phyloP scores from a whole-genome alignment of 2,329 filamentous ascomycete genomes.

The Aspergillus felis region DNA sequence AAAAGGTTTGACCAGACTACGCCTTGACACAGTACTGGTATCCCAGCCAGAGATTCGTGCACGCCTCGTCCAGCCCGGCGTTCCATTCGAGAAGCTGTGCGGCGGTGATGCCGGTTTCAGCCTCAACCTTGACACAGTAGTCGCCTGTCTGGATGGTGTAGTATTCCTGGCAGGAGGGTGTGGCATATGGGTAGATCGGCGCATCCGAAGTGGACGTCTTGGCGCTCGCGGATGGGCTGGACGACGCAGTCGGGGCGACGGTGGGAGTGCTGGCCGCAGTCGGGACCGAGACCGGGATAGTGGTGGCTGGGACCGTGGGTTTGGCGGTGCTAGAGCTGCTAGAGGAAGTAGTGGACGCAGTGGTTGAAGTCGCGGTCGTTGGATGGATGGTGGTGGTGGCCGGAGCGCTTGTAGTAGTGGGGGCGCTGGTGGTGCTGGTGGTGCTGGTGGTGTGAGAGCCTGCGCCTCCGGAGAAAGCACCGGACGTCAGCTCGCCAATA shows the following conservation, averaged over 20 bases:
- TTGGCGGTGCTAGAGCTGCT: background rate
- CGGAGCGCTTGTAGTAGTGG: background rate
- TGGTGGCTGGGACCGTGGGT: background rate
- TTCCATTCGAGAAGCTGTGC: slow-evolving; percentile 23
- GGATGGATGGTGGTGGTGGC: too few relatives aligned
- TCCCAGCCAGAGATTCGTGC: slow-evolving; percentile 29
- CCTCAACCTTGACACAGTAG: slow-evolving; percentile 22
- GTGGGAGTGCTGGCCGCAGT: background rate
- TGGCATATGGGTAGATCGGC: slow-evolving; percentile 21
- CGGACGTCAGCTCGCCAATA: slow-evolving; percentile 14
- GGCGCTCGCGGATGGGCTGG: slow-evolving; percentile 5
- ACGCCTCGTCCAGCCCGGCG: slow-evolving; percentile 22
- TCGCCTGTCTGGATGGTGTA: slow-evolving; percentile 19
- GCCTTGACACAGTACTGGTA: slow-evolving; percentile 25
- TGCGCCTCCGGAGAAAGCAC: slow-evolving; percentile 9
- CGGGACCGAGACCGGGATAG: background rate
- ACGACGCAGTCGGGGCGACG: background rate
- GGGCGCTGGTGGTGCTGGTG: slow-evolving; percentile 1
- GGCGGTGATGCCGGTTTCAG: slow-evolving; percentile 15
- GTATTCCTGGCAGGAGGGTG: slow-evolving; percentile 18
- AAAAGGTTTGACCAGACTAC: background rate
- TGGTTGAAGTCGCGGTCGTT: too few relatives aligned
- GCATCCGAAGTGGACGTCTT: background rate
- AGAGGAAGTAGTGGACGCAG: background rate
- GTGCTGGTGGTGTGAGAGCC: background rate